Evolutionary conservation across 805 yeast species (phyloP).

Genomic region (Yarrowia deformans): DNA sequence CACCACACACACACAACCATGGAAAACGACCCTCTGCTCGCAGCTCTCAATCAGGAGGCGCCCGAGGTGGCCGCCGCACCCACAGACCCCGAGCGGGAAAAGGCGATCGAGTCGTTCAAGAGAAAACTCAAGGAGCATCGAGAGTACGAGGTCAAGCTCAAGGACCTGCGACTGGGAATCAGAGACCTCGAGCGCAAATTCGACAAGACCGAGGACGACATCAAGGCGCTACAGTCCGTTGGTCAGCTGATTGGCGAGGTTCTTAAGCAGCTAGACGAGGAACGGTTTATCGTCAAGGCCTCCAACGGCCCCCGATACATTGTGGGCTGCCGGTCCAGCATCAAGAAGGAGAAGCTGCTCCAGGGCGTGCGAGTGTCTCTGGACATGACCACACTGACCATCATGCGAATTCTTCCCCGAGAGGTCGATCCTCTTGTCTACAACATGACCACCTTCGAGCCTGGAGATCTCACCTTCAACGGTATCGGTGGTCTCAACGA

Average conservation of each 20-base stretch:
- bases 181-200: conserved; percentile 82
- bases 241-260: conserved; percentile 98
- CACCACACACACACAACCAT: conserved; percentile 9
- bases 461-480: conserved; percentile 94
- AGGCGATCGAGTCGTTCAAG: conserved; percentile 79
- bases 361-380: conserved; percentile 96
- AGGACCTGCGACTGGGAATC: conserved; percentile 80
- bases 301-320: conserved; percentile 97
- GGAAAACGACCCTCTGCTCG: conserved; percentile 49
- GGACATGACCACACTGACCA: conserved; percentile 96
- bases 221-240: conserved; percentile 94
- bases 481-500: conserved; percentile 97
- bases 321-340: conserved; percentile 95
- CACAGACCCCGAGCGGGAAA: conserved; percentile 73
- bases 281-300: conserved; percentile 92
- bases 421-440: conserved; percentile 98
- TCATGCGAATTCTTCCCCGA: conserved; percentile 95
- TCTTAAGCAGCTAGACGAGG: conserved; percentile 92
- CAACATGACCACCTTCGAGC: conserved; percentile 97
- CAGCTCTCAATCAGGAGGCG: conserved; percentile 48
- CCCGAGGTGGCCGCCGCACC: conserved; percentile 49
- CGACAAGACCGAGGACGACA: conserved; percentile 95
- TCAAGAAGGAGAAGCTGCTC: conserved; percentile 79
- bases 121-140: conserved; percentile 90
- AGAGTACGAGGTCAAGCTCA: conserved; percentile 90